Base-by-base conservation (phyloP, 805 yeast genomes). In the Nakazawaea wickerhamii region DNA sequence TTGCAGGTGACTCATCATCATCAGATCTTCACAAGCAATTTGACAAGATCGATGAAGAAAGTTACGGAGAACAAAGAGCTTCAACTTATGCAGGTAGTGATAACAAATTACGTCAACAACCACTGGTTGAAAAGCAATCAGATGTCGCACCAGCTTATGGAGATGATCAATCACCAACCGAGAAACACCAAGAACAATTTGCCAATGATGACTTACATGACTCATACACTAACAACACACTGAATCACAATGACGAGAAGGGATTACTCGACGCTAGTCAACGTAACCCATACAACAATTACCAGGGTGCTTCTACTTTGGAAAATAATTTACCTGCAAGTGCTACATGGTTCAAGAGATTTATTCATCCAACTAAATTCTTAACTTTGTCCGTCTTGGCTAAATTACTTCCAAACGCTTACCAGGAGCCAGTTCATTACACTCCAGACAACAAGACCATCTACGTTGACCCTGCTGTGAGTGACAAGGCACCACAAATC, bases 401-500 rank as follows among this genome's bases (percentile, higher is more conserved):
- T 45, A 53, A 55, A 11, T 50, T 56, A 3, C 62, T 75, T 65
- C 81, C 81, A 28, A 34, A 36, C 27, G 49, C 53, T 15, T 55
- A 51, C 47, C 49, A 53, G 27, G 48, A 41, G 14, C 51, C 56
- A 14, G 50, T 53, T n/a, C 27, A 40, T 3, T 51, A 55, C 32
- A 41, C 32, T 14, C 44, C 39, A 13, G 40, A 40, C 3, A 22
- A 27, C 10, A 35, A 60, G 45, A 55, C 59, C 39, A 69, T 73
- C 17, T 81, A 77, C 52, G 65, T 70, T 28, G 75, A 78, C 52
- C 86, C 87, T 19, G 73, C 75, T 31, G 71, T 78, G 30, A 60
- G 56, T n/a, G 80, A 69, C 25, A 71, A 63, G 6, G 77, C 66
- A 47, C 86, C 88, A 23, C 72, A 73, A 44, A 65, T 83, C 38